Percentiles rank a stretch among this genome's conserved stretches.
Evolutionary conservation across 306 rosid species (phyloP).

Genomic region (Sindora glabra): DNA sequence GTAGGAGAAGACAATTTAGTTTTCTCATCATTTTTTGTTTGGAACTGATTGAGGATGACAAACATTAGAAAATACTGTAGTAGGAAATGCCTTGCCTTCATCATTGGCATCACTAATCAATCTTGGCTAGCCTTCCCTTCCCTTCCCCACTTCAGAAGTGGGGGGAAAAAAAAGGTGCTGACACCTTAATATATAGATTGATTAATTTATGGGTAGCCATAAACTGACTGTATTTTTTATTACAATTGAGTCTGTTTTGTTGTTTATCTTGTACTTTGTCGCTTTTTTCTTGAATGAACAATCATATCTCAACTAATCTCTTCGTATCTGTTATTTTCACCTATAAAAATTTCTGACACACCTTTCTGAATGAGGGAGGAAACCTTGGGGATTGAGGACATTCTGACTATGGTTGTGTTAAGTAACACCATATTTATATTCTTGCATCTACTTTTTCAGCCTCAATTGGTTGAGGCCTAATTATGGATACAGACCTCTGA

Average conservation of each 20-base stretch:
- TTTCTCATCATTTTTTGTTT: background rate
- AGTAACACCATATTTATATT: background rate
- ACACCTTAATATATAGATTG: background rate
- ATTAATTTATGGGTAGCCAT: background rate
- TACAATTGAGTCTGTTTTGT: background rate
- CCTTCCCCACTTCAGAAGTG: background rate
- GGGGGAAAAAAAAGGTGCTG: background rate
- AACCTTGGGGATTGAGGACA: background rate
- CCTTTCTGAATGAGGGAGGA: background rate
- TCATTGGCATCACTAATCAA: background rate
- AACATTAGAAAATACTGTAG: background rate
- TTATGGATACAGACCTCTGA: background rate
- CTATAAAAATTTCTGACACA: background rate
- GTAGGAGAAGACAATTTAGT: background rate
- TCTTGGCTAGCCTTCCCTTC: background rate
- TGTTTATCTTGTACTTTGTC: background rate
- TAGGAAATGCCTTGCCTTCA: background rate
- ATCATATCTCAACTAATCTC: background rate
- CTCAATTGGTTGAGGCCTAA: background rate
- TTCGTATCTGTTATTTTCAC: background rate
- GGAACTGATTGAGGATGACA: background rate
- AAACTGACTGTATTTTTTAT: background rate
- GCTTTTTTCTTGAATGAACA: conserved; percentile 1
- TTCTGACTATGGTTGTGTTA: background rate
- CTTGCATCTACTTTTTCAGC: background rate